Conservation (phyloP, 1,284 basidiomycete genomes). For the Boletus sp. region DNA sequence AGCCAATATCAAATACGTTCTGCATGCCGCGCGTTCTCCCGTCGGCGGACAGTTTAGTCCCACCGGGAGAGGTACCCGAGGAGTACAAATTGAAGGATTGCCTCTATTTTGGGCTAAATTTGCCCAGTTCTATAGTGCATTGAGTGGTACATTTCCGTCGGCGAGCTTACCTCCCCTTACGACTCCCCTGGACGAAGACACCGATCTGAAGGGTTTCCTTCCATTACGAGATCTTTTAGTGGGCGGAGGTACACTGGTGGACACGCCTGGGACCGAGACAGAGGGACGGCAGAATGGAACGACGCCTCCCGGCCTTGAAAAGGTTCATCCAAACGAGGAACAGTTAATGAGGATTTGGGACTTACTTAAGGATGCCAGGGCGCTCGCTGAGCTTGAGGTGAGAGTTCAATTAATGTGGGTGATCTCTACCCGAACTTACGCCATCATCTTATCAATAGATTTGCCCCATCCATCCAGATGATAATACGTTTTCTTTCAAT, state of each 20-base stretch:
- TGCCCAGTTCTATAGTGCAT: constrained; percentile 60
- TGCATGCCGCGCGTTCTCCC: constrained; percentile 34
- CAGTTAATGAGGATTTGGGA: constrained; percentile 92
- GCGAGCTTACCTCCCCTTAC: constrained; percentile 59
- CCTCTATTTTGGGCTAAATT: constrained; percentile 74
- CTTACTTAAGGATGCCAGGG: constrained; percentile 72
- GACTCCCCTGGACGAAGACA: constrained; percentile 84
- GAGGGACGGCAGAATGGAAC: constrained; percentile 19
- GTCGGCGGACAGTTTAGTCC: constrained; percentile 15
- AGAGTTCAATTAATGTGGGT: constrained; percentile 20
- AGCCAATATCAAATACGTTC: constrained; percentile 73
- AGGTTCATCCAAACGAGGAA: constrained; percentile 91
- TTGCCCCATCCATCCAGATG: constrained; percentile 27
- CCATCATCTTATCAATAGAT: constrained; percentile 18
- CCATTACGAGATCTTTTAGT: constrained; percentile 66
- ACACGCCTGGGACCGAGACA: constrained; percentile 15
- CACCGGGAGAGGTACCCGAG: constrained; percentile 20
- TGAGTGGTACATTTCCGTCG: constrained; percentile 70
- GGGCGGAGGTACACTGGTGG: constrained; percentile 7
- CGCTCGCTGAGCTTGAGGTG: constrained; percentile 59
- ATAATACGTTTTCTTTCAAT: constrained; percentile 20
- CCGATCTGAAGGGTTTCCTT: constrained; percentile 84
- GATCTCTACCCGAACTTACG: constrained; percentile 15
- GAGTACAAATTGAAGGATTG: constrained; percentile 28
- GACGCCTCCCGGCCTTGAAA: constrained; percentile 35